phyloP scores from a whole-genome alignment of 768 basidiomycete species.

The Termitomyces titanicus region DNA sequence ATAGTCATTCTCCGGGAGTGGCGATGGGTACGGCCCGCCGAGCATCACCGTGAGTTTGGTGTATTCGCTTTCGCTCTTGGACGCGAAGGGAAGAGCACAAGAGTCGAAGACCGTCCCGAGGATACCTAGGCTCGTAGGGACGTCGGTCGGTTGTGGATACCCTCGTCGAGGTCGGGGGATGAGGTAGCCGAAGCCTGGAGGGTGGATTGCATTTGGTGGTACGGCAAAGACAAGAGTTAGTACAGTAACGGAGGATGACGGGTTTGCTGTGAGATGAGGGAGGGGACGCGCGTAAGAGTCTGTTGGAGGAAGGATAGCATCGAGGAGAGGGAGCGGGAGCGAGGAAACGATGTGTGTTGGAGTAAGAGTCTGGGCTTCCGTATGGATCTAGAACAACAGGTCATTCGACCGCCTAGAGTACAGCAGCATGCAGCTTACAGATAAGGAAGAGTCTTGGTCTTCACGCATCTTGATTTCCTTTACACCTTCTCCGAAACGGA shows the following conservation, averaged over 20 bases:
- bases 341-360: slow-evolving; percentile 77
- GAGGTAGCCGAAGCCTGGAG: slow-evolving; percentile 91
- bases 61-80: slow-evolving; percentile 25
- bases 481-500: slow-evolving; percentile 43
- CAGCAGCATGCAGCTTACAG: slow-evolving; percentile 33
- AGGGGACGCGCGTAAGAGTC: slow-evolving; percentile 25
- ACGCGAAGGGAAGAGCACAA: slow-evolving; percentile 43
- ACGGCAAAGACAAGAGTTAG: slow-evolving; percentile 81
- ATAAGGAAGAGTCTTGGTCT: slow-evolving; percentile 30
- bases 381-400: slow-evolving; percentile 1
- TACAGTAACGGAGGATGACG: slow-evolving; percentile 79
- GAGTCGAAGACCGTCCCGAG: slow-evolving; percentile 93
- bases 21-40: slow-evolving; percentile 65
- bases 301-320: slow-evolving; percentile 34
- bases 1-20: slow-evolving; percentile 20
- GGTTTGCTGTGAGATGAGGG: slow-evolving; percentile 68
- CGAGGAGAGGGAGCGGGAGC: slow-evolving; percentile 58
- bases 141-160: slow-evolving; percentile 32
- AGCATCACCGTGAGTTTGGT: slow-evolving; percentile 90
- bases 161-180: slow-evolving; percentile 70
- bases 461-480: slow-evolving; percentile 29
- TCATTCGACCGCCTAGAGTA: slow-evolving; percentile 1
- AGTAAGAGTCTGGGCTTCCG: slow-evolving; percentile 18
- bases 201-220: slow-evolving; percentile 53
- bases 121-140: slow-evolving; percentile 38